Evolutionary conservation across 345 rosid species (phyloP).

Genomic region (Combretum micranthum): DNA sequence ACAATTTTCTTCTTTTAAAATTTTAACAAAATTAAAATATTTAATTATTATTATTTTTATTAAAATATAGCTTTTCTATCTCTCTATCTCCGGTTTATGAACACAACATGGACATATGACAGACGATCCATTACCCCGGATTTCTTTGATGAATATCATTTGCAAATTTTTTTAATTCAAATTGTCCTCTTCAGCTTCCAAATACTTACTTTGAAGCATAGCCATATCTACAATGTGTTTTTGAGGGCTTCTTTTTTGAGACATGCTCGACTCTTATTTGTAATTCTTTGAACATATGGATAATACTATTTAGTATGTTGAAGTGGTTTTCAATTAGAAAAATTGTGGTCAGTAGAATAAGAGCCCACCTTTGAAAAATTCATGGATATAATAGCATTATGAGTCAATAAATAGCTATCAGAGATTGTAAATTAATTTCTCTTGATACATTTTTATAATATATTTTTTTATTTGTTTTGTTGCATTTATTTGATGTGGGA

Average conservation of each 20-base stretch:
- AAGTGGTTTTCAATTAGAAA: conserved; percentile 62
- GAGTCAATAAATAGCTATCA: too few relatives aligned
- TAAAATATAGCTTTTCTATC: too few relatives aligned
- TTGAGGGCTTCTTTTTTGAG: conserved; percentile 46
- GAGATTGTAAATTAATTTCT: too few relatives aligned
- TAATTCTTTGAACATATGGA: conserved; percentile 82
- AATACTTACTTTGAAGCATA: conserved; percentile 37
- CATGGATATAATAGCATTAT: conserved; percentile 22
- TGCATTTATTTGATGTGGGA: too few relatives aligned
- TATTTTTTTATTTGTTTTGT: too few relatives aligned
- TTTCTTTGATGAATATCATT: conserved; percentile 68
- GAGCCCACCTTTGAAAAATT: conserved; percentile 13
- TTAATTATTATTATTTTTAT: too few relatives aligned
- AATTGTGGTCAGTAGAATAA: conserved; percentile 36
- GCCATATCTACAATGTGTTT: conserved; percentile 55
- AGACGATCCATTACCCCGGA: conserved; percentile 37
- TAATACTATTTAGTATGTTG: conserved; percentile 67
- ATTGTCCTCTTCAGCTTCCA: conserved; percentile 27
- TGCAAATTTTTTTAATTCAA: conserved; percentile 43
- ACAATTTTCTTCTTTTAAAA: too few relatives aligned
- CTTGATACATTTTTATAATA: too few relatives aligned
- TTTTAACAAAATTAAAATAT: too few relatives aligned
- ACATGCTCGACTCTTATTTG: conserved; percentile 26
- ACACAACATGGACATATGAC: too few relatives aligned
- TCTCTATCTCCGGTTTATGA: too few relatives aligned